Evolutionary conservation across 768 basidiomycete species (phyloP).

Genomic region (Tylopilus balloui): DNA sequence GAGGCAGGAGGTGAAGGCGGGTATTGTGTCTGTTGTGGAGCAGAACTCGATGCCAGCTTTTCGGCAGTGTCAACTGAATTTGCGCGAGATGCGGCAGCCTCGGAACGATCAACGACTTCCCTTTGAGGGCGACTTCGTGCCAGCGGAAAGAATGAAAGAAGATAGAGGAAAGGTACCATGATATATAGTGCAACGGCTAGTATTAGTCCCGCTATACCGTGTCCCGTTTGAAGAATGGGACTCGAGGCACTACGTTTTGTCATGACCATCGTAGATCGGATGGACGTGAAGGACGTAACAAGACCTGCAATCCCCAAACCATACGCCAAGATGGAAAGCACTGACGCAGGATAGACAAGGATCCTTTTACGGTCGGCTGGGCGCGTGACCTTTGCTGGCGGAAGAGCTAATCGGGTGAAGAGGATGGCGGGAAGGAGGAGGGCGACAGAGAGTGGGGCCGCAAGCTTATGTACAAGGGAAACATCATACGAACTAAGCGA

Average conservation of each 20-base stretch:
- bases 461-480: conserved; percentile 43
- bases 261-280: conserved; percentile 28
- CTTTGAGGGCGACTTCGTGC: conserved; percentile 14
- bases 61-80: conserved; percentile 40
- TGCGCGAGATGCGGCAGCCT: conserved; percentile 27
- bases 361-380: conserved; percentile 21
- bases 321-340: conserved; percentile 47
- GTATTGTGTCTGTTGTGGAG: conserved; percentile 29
- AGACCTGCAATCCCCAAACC: conserved; percentile 61
- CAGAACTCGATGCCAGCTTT: conserved; percentile 33
- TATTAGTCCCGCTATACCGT: conserved; percentile 61
- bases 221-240: conserved; percentile 48
- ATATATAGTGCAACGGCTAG: conserved; percentile 61
- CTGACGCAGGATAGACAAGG: conserved; percentile 35
- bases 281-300: conserved; percentile 57
- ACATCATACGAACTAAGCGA: conserved; percentile 36
- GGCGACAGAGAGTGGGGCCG: conserved; percentile 47
- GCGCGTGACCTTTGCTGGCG: conserved; percentile 28
- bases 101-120: conserved; percentile 22
- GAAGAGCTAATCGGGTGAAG: conserved; percentile 39
- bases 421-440: conserved; percentile 41
- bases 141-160: conserved; percentile 27
- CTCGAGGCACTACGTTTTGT: conserved; percentile 33
- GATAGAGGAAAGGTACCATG: conserved; percentile 40
- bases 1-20: conserved; percentile 31